Evolutionary conservation across 495 filamentous ascomycete species (phyloP), one percentile per base, ranked within the genome.

Genomic region (Daldinia grandis): DNA sequence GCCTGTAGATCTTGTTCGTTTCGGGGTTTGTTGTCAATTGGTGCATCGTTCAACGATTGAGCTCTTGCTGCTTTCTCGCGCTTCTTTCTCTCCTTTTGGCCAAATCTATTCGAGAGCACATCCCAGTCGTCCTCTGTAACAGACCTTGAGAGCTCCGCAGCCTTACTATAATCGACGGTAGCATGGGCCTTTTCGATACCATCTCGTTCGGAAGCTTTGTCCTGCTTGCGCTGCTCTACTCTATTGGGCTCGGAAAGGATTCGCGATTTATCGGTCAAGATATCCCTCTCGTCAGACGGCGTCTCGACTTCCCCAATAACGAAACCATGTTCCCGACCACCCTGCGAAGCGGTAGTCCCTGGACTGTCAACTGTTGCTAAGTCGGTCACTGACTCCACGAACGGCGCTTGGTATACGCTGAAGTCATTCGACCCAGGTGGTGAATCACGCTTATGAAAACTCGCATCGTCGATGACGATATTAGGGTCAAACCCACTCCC

Each of bases 401-500:
- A 83, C 4, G 83, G 82, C 3, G 81, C 73, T 51, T 78, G 77
- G 67, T 87, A 87, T 21, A 68, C 62, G 8, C 55, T 9, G 9
- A 77, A 73, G 15, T 86, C 84, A 54, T 87, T 86, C 1, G 89
- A 87, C 7, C 85, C 83, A 5, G 89, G 89, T 3, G 89, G 89
- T 0, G 90, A 91, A 44, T 87, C 85, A 19, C 90, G 86, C 24
- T 82, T 83, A 50, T 87, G 87, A 62, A 87, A 93, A 1, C 73
- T 80, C 0, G 87, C 85, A 69, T 93, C 84, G 58, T 92, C 81
- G 24, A 90, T 87, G 14, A 93, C 87, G 62, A 92, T 87, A 27
- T 91, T 85, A 21, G 90, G 87, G 75, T 93, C 87, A 64, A 93
- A 93, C 0, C 91, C 91, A 57, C 87, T 84, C 5, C 86, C 86